Evolutionary conservation across 2,329 filamentous ascomycete genomes (phyloP), one percentile per base, ranked within the genome.

Genomic region (Pseudopithomyces maydicus): DNA sequence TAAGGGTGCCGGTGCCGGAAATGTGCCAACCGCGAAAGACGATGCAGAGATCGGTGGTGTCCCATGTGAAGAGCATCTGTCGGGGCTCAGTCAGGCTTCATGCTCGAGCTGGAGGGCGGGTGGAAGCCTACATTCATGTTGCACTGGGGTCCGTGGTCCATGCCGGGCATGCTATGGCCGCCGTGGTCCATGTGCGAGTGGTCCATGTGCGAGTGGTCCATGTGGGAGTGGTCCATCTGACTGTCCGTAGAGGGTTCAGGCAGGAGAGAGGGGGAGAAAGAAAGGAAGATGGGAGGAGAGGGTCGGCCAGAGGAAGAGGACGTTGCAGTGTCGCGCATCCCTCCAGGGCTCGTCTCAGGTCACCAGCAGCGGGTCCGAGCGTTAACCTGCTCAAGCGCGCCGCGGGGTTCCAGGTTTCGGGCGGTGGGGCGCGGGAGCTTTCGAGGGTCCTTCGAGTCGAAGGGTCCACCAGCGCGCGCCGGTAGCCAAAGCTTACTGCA

Each of bases 21-120:
- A 99, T 80, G 79, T 91, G 93, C 95, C 95, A 99, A 78, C 88
- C 87, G 68, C 84, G 85, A 83, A 98, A 99, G 77, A 99, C 86
- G 77, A 99, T 96, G 84, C 95, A 99, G 63, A 99, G 91, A 79
- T 98, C 90, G 55, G 84, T 86, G 2, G 93, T 94, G 76, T 92
- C 87, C 94, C 94, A 99, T 59, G 92, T 98, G 82, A 99, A 99
- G 65, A 98, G 87, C 94, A 97, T 98, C 92, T 97, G 48, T 7
- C 20, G 3, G 12, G 4, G 15, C n/a, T 14, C 19, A 42, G 45
- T 59, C 19, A 57, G 59, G 49, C 38, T 20, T 17, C 5, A 41
- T 19, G 14, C 23, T 52, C 29, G 20, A 5, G 41, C 19, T 11
- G 42, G 35, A 15, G 38, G 17, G 33, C 23, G 5, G 8, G n/a